Conservation (phyloP, 176 grass and related monocot species). For the Oryza meyeriana region DNA sequence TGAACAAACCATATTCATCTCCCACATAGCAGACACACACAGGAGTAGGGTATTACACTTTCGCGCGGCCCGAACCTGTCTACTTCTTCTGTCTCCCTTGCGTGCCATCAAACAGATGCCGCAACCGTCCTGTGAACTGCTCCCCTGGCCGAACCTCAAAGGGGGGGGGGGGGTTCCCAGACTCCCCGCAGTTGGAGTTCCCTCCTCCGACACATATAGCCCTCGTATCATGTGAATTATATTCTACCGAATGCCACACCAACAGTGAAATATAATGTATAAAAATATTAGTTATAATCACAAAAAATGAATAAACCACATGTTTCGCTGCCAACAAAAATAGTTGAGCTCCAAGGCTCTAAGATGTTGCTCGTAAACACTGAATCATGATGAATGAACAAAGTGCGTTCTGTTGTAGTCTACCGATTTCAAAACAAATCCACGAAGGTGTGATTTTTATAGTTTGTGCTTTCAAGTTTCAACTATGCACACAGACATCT, state of each 20-base stretch:
- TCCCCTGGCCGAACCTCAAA: too few species aligned
- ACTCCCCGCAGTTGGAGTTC: too few species aligned
- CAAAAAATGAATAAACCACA: neutral
- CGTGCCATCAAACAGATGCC: too few species aligned
- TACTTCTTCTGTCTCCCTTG: too few species aligned
- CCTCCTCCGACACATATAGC: too few species aligned
- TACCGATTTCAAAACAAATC: neutral
- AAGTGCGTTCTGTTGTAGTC: neutral
- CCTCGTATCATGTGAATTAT: neutral
- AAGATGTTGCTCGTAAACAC: neutral
- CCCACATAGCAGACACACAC: too few species aligned
- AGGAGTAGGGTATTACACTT: too few species aligned
- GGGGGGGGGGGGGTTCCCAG: too few species aligned
- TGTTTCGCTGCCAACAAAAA: neutral
- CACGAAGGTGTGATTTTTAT: neutral
- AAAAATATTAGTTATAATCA: neutral
- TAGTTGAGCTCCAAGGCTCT: neutral
- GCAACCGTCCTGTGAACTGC: too few species aligned
- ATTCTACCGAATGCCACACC: neutral
- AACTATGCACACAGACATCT: neutral
- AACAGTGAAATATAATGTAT: neutral
- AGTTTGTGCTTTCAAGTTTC: neutral
- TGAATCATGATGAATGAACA: neutral
- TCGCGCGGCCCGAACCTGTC: too few species aligned
- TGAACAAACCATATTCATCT: too few species aligned